Conservation (phyloP, 1,284 basidiomycete genomes). For the Wallemia mellicola region DNA sequence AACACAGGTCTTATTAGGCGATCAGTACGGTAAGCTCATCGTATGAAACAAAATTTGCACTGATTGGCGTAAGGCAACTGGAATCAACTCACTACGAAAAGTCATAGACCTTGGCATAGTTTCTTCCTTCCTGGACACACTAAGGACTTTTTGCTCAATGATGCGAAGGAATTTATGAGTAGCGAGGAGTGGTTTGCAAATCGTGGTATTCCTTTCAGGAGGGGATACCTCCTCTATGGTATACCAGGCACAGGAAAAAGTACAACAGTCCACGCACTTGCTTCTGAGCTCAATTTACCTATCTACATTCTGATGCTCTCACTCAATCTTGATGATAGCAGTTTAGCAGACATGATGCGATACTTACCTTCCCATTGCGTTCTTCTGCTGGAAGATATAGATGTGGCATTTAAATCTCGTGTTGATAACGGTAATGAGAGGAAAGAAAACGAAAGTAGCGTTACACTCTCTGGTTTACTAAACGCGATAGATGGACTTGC, state of each 20-base stretch:
- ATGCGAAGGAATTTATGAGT: slow-evolving; percentile 23
- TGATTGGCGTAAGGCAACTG: background rate
- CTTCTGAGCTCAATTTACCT: background rate
- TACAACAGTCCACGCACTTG: background rate
- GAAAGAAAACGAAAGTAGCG: slow-evolving; percentile 2
- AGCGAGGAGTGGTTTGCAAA: slow-evolving; percentile 22
- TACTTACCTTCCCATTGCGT: slow-evolving; percentile 5
- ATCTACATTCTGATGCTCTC: background rate
- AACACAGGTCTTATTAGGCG: background rate
- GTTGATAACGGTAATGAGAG: background rate
- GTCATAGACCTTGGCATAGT: slow-evolving; percentile 21
- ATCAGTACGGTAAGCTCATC: background rate
- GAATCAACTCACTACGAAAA: slow-evolving; percentile 10
- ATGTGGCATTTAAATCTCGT: slow-evolving; percentile 9
- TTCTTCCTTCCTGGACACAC: slow-evolving; percentile 23
- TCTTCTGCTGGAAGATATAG: slow-evolving; percentile 9
- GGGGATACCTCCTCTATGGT: slow-evolving; percentile 27
- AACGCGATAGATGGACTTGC: slow-evolving; percentile 43
- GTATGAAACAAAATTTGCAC: background rate
- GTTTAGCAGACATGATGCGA: background rate
- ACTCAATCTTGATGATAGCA: background rate
- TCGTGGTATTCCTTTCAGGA: slow-evolving; percentile 25
- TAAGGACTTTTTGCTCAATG: slow-evolving; percentile 21
- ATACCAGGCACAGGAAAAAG: background rate
- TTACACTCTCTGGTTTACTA: slow-evolving; percentile 38